Evolutionary conservation across 257 asterid genomes (phyloP), one percentile per base, ranked within the genome.

Genomic region (Pogostemon cablin): DNA sequence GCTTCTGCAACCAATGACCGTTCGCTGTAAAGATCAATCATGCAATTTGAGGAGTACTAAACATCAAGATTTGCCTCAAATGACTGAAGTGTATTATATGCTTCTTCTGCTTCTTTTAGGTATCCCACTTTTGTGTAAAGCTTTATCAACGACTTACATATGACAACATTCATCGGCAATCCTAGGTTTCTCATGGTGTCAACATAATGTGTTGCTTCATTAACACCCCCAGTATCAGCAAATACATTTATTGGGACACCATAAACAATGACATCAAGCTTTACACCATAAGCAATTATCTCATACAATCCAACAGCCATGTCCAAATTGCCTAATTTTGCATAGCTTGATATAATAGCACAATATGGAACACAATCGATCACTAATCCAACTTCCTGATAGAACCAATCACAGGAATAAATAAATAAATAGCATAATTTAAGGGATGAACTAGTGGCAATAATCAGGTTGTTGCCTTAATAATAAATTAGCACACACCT

Each of bases 11-110:
- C 79, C 97, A 95, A 85, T 11, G 96, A 95, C 5, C 90, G 82
- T 76, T 85, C 88, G 5, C 95, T 85, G 47, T 89, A 95, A 57
- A 95, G 86, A 82, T 91, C 95, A n/a, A 95, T 86, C 97, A 95
- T 95, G 75, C 99, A 95, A 53, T 91, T 91, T 3, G 96, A 91
- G 58, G 98, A 81, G 85, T n/a, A n/a, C n/a, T 81, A 95, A 32
- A 81, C 81, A 72, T 95, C 96, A 1, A 83, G 76, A 15, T 80
- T 89, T 6, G 15, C 59, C 71, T 84, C 87, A 7, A 84, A 72
- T 1, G 83, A 81, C 62, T 77, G 83, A 39, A 89, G 95, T 56
- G 60, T 65, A 54, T 40, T 63, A 70, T 81, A 88, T 5, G 81
- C 81, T 78, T 87, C 95, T 61, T 81, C 82, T 3, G 98, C 99